phyloP scores from a whole-genome alignment of 805 yeast species.

The Hagleromyces aurorensis region DNA sequence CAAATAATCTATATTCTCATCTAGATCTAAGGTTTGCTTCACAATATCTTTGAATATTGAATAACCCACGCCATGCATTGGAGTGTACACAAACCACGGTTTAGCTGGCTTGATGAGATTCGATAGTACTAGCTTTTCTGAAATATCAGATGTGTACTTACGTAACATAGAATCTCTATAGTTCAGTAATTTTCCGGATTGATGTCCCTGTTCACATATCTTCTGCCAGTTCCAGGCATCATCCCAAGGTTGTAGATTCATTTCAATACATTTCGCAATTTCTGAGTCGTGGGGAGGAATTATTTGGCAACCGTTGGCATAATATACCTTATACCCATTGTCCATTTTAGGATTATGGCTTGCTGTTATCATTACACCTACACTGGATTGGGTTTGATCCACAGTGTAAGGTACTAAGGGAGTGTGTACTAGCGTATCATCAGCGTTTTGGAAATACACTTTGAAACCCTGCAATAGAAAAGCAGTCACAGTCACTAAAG shows the following conservation, averaged over 20 bases:
- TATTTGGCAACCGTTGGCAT: constrained; percentile 90
- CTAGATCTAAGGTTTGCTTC: constrained; percentile 26
- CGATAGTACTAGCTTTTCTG: constrained; percentile 28
- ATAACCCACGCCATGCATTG: constrained; percentile 92
- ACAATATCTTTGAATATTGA: constrained; percentile 41
- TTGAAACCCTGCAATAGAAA: constrained; percentile 61
- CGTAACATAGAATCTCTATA: constrained; percentile 38
- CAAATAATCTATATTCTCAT: constrained; percentile 31
- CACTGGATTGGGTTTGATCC: constrained; percentile 51
- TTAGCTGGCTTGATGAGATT: constrained; percentile 5
- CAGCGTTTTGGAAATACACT: constrained; percentile 48
- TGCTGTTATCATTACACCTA: constrained; percentile 91
- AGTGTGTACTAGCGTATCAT: constrained; percentile 51
- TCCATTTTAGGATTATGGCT: constrained; percentile 81
- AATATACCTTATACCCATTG: constrained; percentile 92
- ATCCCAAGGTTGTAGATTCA: constrained; percentile 54
- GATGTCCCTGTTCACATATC: constrained; percentile 30
- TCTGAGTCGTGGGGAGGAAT: constrained; percentile 82
- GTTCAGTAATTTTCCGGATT: constrained; percentile 27
- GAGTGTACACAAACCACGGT: constrained; percentile 68
- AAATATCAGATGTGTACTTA: constrained; percentile 35
- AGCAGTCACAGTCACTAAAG: constrained; percentile 67
- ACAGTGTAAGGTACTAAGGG: constrained; percentile 90
- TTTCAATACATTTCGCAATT: constrained; percentile 57
- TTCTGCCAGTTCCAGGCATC: constrained; percentile 41